phyloP scores from a whole-genome alignment of 2,329 filamentous ascomycete genomes.

The Penicillium frequentans region DNA sequence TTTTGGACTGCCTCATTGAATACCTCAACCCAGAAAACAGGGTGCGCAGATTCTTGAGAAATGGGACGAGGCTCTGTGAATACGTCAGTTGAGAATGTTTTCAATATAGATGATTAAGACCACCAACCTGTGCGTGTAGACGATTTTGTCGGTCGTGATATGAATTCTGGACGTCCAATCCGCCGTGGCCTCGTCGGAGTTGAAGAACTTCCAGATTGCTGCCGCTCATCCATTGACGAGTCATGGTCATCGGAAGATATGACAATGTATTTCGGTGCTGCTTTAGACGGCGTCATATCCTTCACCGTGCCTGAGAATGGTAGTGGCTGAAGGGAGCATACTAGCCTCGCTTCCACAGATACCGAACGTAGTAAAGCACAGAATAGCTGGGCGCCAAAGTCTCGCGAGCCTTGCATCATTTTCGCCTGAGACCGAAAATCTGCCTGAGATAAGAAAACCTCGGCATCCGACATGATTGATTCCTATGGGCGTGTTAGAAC shows the following conservation, averaged over 20 bases:
- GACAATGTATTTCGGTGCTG: constrained; percentile 36
- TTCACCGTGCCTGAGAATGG: constrained; percentile 59
- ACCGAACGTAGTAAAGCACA: constrained; percentile 81
- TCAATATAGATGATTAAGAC: neutral
- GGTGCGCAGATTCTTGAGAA: constrained; percentile 71
- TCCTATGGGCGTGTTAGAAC: constrained; percentile 41
- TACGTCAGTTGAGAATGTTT: constrained; percentile 9
- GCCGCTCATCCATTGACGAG: constrained; percentile 30
- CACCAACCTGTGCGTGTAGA: constrained; percentile 17
- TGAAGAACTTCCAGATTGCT: constrained; percentile 11
- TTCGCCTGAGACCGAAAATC: constrained; percentile 74
- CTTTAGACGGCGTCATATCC: constrained; percentile 44
- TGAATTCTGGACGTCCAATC: constrained; percentile 39
- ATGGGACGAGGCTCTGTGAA: constrained; percentile 39
- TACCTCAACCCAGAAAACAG: constrained; percentile 92
- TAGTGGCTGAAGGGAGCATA: constrained; percentile 86
- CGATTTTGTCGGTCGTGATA: constrained; percentile 18
- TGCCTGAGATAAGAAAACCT: constrained; percentile 65
- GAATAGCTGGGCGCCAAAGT: constrained; percentile 86
- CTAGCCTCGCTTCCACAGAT: constrained; percentile 78
- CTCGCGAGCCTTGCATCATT: constrained; percentile 75
- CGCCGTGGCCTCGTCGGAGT: constrained; percentile 26
- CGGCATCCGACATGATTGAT: constrained; percentile 61
- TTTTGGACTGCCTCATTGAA: constrained; percentile 84
- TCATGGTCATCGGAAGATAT: constrained; percentile 36